Base-by-base conservation (phyloP, 73 alveolate species). In the Uronychia binucleata region DNA sequence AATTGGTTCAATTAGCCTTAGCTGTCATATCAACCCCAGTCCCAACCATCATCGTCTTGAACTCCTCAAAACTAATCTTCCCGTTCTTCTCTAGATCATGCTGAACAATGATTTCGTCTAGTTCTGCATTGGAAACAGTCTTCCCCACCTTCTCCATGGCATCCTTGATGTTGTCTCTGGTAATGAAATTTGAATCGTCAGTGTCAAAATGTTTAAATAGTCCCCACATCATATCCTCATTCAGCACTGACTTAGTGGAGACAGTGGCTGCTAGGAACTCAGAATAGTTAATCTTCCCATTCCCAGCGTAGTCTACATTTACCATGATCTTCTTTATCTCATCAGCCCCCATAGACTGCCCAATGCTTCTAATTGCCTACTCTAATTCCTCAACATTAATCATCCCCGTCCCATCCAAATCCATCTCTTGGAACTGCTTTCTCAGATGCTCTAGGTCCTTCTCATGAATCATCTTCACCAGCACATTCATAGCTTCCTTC, bases 351-450 rank as follows among this genome's bases (percentile, higher is more conserved):
- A 80, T 27, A 28, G 32, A 25, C 11, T 74, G 80, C 25, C 95
- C 95, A 28, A 77, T 57, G 28, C 25, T 25, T 26, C 84, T 29
- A 5, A 90, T 30, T 26, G 96, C 99, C 77, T 97, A 90, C 82
- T 91, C 92, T 34, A 98, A 89, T 87, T 98, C 99, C 0, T 88
- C 76, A 33, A 93, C 94, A 59, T 91, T 91, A n/a, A 98, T 94
- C 86, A 89, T 75, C 34, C 99, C 99, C 60, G 98, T 94, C 82
- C 96, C 94, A 90, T 98, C 93, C 33, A 59, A 88, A 85, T 98
- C 99, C 74, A 98, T 90, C 57, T 95, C 95, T 89, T 92, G 93
- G 91, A 97, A 98, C 46, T 96, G 93, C 58, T 89, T 89, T 86
- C 94, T 92, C 60, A 95, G 90, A 74, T 91, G 90, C 58, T 92